These are phyloP conservation scores for Pleoardoris graminearum DNA, from an alignment of 2,329 filamentous ascomycete species.

Conservation along the genomic window DNA sequence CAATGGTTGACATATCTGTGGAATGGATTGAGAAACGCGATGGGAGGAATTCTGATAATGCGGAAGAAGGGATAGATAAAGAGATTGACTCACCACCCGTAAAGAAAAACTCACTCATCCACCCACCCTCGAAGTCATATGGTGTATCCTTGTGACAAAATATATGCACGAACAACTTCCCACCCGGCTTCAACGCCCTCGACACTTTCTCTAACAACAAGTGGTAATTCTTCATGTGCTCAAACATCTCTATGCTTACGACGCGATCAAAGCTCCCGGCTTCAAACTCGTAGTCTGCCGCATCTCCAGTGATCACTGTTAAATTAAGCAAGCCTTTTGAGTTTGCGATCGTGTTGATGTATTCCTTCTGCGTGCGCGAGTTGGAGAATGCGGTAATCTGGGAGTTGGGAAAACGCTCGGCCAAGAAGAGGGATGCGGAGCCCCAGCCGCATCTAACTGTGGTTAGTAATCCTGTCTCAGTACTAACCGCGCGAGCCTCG, in stretches of 20 bases:
- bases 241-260: slow-evolving; percentile 71
- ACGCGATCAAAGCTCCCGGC: slow-evolving; percentile 64
- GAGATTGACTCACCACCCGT: slow-evolving; percentile 62
- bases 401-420: slow-evolving; percentile 64
- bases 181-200: slow-evolving; percentile 62
- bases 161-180: slow-evolving; percentile 71
- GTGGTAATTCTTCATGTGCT: slow-evolving; percentile 78
- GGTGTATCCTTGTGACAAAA: slow-evolving; percentile 67
- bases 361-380: slow-evolving; percentile 67
- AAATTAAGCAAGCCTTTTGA: slow-evolving; percentile 63
- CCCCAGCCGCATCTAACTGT: slow-evolving; percentile 67
- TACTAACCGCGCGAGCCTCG: not conserved
- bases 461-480: slow-evolving; percentile 11
- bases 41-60: not conserved
- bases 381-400: slow-evolving; percentile 70
- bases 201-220: slow-evolving; percentile 66
- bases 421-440: slow-evolving; percentile 66
- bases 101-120: slow-evolving; percentile 77
- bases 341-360: slow-evolving; percentile 64
- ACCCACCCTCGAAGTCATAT: slow-evolving; percentile 72
- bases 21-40: too few relatives aligned
- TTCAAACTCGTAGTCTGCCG: slow-evolving; percentile 68
- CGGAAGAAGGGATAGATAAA: not conserved
- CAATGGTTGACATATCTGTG: too few relatives aligned
- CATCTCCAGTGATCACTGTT: slow-evolving; percentile 66